Base-by-base conservation (phyloP, 345 rosid genomes). In the Eucalyptus erythrocorys region DNA sequence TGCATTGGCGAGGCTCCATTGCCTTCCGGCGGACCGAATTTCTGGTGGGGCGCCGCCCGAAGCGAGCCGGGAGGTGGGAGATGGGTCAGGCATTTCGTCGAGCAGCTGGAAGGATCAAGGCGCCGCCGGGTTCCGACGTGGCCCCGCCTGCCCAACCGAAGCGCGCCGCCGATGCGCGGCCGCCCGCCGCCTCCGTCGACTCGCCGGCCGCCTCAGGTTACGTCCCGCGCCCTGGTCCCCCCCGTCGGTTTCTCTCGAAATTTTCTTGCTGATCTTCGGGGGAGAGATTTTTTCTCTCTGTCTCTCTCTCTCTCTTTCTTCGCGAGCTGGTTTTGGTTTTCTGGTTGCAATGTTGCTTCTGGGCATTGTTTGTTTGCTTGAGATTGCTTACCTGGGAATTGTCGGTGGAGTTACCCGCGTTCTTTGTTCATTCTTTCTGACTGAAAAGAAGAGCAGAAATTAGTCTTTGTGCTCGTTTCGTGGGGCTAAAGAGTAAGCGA, bases 1-100 rank as follows among this genome's bases (percentile, higher is more conserved):
- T 76, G 82, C 82, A 5, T 76, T 21, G 82, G 82, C 14, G 3
- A 37, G 15, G 22, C 27, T 76, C 82, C 82, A 10, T 76, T 5
- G 47, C 3, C 82, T 37, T 76, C 37, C 30, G 12, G 34, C 1
- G 42, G 24, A 32, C 24, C 10, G 80, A 34, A 34, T 32, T 32
- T 12, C 82, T 76, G 82, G 82, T 76, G 47, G 34, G 34, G 82
- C 45, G 24, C 82, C 42, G 24, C 82, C 27, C 7, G 6, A 86
- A 85, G 34, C 32, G 48, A 80, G 49, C 61, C 5, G 61, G 27
- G 61, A 55, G 57, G 57, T 40, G 12, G n/a, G 37, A 55, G 87
- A 96, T 97, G 99, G 99, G 99, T 85, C 99, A 98, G 94, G 99
- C 96, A 93, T 94, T 98, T 95, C 99, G 99, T 95, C 97, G 99